phyloP scores from a whole-genome alignment of 257 asterid species.

The Solanum pimpinellifolium region DNA sequence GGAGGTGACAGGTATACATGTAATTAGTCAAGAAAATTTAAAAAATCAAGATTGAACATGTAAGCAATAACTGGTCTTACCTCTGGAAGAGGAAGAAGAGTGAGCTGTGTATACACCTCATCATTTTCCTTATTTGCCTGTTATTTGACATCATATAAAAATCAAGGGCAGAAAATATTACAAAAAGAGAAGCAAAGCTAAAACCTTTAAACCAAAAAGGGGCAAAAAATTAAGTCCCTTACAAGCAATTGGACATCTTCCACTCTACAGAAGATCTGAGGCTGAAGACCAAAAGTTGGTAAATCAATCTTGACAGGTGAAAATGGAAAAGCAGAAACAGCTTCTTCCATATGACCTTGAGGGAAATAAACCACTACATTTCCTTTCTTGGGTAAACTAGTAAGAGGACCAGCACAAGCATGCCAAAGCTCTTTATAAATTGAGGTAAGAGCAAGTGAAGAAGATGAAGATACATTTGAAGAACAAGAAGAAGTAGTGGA shows the following conservation, averaged over 20 bases:
- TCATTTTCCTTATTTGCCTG: conserved; percentile 98
- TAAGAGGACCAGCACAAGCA: conserved; percentile 96
- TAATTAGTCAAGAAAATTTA: not conserved
- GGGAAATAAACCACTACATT: conserved; percentile 89
- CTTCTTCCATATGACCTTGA: conserved; percentile 91
- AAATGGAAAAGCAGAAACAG: conserved; percentile 51
- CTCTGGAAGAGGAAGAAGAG: conserved; percentile 73
- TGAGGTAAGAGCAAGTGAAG: conserved; percentile 26
- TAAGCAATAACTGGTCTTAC: conserved; percentile 17
- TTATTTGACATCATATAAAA: conserved; percentile 2
- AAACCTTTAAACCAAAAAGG: not conserved
- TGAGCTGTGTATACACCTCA: conserved; percentile 89
- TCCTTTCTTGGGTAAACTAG: conserved; percentile 78
- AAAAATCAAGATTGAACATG: not conserved
- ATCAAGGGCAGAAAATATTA: not conserved
- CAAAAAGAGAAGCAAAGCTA: not conserved
- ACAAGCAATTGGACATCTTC: conserved; percentile 81
- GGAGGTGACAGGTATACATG: not conserved
- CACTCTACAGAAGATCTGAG: conserved; percentile 90
- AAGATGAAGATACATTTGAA: conserved; percentile 46
- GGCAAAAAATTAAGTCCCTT: conserved; percentile 7
- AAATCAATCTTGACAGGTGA: conserved; percentile 70
- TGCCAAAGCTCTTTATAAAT: conserved; percentile 86
- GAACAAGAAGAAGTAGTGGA: conserved; percentile 58
- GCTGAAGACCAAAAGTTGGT: conserved; percentile 63